Percentiles rank a stretch among this genome's conserved stretches.
These are phyloP conservation scores for Magnaporthiopsis poae DNA, from an alignment of 2,329 filamentous ascomycete species.

Conservation along the genomic window DNA sequence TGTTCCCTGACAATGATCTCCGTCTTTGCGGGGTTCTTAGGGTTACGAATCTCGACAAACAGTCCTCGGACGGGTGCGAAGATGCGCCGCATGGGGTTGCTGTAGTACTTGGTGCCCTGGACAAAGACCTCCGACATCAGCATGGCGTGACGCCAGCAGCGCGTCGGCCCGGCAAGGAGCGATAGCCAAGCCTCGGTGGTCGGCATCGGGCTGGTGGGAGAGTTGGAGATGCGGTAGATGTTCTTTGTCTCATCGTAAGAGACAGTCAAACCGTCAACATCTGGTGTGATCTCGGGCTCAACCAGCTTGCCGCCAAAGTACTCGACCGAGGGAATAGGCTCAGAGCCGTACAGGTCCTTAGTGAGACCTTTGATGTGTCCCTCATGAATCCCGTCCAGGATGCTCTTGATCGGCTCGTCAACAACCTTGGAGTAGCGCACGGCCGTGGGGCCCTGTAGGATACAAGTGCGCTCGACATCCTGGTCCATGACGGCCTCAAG, in stretches of 20 bases:
- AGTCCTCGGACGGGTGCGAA: slow-evolving; percentile 79
- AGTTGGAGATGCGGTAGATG: slow-evolving; percentile 71
- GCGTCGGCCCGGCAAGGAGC: slow-evolving; percentile 71
- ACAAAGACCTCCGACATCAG: slow-evolving; percentile 90
- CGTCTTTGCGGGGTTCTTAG: slow-evolving; percentile 74
- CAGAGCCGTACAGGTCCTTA: slow-evolving; percentile 66
- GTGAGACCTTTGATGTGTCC: slow-evolving; percentile 74
- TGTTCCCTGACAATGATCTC: slow-evolving; percentile 81
- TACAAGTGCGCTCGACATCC: slow-evolving; percentile 91
- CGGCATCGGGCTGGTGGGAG: slow-evolving; percentile 64
- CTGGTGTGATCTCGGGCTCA: slow-evolving; percentile 59
- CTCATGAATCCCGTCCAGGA: slow-evolving; percentile 81
- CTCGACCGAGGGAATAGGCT: slow-evolving; percentile 77
- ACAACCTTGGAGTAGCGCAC: slow-evolving; percentile 80
- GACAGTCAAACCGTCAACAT: slow-evolving; percentile 77
- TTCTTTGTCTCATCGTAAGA: slow-evolving; percentile 70
- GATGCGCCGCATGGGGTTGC: slow-evolving; percentile 86
- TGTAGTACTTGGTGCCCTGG: slow-evolving; percentile 93
- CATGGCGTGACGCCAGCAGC: slow-evolving; percentile 90
- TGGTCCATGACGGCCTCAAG: slow-evolving; percentile 90
- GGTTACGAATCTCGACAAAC: slow-evolving; percentile 76
- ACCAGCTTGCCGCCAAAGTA: slow-evolving; percentile 89
- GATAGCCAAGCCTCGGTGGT: slow-evolving; percentile 75
- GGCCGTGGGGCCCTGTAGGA: slow-evolving; percentile 87
- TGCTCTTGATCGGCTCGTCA: slow-evolving; percentile 90